Evolutionary conservation across 1,284 basidiomycete species (phyloP).

Genomic region (Kalmanozyma brasiliensis): DNA sequence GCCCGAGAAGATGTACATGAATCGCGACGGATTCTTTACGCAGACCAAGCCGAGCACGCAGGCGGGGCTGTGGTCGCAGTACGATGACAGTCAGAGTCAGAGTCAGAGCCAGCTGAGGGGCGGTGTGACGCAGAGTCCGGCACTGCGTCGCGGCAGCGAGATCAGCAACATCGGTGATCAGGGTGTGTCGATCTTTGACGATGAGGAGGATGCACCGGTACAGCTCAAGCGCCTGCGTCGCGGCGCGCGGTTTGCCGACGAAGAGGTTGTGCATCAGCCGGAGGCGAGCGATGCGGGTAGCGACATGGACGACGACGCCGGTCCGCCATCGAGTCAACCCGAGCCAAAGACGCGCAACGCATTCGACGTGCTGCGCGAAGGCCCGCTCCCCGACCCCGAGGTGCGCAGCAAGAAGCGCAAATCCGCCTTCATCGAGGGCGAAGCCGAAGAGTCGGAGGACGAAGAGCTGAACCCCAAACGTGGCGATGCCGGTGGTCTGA

Average conservation of each 20-base stretch:
- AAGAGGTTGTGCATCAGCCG: not conserved
- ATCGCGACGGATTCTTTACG: constrained; percentile 63
- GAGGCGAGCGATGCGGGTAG: constrained; percentile 8
- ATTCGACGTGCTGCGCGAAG: constrained; percentile 27
- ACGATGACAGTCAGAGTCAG: constrained; percentile 17
- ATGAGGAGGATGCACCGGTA: constrained; percentile 21
- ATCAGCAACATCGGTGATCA: constrained; percentile 2
- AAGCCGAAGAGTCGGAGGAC: constrained; percentile 66
- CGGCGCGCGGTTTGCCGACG: not conserved
- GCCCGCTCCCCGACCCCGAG: not conserved
- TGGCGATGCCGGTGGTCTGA: constrained; percentile 54
- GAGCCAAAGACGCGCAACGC: constrained; percentile 32
- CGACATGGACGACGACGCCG: constrained; percentile 31
- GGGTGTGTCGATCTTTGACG: constrained; percentile 14
- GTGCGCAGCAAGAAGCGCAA: constrained; percentile 39
- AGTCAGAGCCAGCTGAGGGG: constrained; percentile 21
- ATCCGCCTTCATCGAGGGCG: constrained; percentile 60
- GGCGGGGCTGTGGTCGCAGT: constrained; percentile 28
- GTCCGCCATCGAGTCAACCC: constrained; percentile 32
- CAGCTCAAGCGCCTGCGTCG: constrained; percentile 44
- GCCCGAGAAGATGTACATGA: constrained; percentile 58
- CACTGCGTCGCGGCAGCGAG: constrained; percentile 14
- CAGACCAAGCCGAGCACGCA: constrained; percentile 59
- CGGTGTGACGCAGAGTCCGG: constrained; percentile 32
- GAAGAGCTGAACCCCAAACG: constrained; percentile 40